Evolutionary conservation across 768 basidiomycete species (phyloP).

Genomic region (Mycena epipterygia): DNA sequence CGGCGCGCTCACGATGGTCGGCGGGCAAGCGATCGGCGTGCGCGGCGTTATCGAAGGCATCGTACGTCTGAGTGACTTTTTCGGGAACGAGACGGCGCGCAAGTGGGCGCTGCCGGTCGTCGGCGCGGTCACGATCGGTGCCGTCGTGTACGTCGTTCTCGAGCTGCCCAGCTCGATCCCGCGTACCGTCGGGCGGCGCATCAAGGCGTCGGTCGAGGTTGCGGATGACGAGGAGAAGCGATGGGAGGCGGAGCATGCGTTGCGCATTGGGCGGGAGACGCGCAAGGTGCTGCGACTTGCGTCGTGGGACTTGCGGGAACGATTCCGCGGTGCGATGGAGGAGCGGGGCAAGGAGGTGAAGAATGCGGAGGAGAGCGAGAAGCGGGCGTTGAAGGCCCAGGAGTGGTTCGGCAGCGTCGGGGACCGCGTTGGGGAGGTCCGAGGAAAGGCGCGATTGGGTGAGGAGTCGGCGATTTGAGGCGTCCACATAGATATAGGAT

Average conservation of each 20-base stretch:
- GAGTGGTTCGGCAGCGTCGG: constrained; percentile 76
- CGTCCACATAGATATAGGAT: constrained; percentile 24
- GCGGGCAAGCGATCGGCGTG: constrained; percentile 84
- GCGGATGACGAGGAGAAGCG: constrained; percentile 63
- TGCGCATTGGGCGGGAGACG: constrained; percentile 85
- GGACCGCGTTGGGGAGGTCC: constrained; percentile 60
- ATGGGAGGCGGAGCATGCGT: constrained; percentile 77
- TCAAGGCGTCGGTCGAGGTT: constrained; percentile 74
- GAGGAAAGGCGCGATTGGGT: constrained; percentile 44
- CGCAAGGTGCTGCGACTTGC: constrained; percentile 93
- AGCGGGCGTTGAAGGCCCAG: constrained; percentile 76
- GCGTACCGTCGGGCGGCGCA: constrained; percentile 87
- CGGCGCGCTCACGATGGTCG: constrained; percentile 91
- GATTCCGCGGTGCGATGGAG: constrained; percentile 86
- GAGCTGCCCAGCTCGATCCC: constrained; percentile 93
- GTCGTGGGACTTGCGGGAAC: constrained; percentile 90
- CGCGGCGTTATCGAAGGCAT: constrained; percentile 84
- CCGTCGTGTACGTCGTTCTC: constrained; percentile 84
- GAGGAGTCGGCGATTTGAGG: constrained; percentile 31
- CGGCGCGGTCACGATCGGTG: constrained; percentile 80
- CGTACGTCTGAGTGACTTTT: constrained; percentile 80
- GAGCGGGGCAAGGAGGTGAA: constrained; percentile 82
- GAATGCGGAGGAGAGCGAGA: constrained; percentile 81
- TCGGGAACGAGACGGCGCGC: constrained; percentile 84
- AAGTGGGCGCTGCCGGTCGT: constrained; percentile 91